These are phyloP conservation scores for Sphaerulina musiva DNA, from an alignment of 2,329 filamentous ascomycete species.

Conservation along the genomic window DNA sequence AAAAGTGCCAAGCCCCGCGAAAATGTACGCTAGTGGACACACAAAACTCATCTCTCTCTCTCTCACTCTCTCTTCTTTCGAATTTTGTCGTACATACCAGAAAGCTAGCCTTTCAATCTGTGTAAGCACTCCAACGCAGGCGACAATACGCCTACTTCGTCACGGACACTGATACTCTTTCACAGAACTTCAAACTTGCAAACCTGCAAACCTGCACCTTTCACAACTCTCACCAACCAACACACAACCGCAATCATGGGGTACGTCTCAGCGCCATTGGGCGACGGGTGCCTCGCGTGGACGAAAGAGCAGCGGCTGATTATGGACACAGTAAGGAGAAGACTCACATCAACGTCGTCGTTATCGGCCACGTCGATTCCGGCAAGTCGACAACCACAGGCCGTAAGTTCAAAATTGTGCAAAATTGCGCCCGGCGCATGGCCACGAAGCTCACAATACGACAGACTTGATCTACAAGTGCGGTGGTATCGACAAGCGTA, in stretches of 20 bases:
- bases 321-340: constrained; percentile 71
- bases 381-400: constrained; percentile 96
- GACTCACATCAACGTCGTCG: constrained; percentile 90
- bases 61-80: constrained; percentile 7
- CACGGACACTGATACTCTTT: background rate
- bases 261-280: constrained; percentile 41
- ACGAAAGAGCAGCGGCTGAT: constrained; percentile 31
- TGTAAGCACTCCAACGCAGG: background rate
- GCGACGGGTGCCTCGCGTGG: constrained; percentile 8
- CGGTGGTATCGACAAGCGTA: constrained; percentile 99
- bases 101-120: constrained; percentile 9
- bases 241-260: constrained; percentile 51
- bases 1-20: background rate
- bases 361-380: constrained; percentile 99
- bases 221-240: constrained; percentile 17
- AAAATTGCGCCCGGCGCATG: constrained; percentile 26
- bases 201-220: constrained; percentile 16
- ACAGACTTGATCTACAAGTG: constrained; percentile 99
- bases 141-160: background rate
- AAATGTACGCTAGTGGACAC: background rate
- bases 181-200: constrained; percentile 10
- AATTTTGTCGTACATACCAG: constrained; percentile 9
- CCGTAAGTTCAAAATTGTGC: constrained; percentile 49
- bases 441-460: constrained; percentile 51
- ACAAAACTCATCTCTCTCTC: background rate